These are phyloP conservation scores for Salix viminalis DNA, from an alignment of 345 rosid genomes.

Conservation along the genomic window DNA sequence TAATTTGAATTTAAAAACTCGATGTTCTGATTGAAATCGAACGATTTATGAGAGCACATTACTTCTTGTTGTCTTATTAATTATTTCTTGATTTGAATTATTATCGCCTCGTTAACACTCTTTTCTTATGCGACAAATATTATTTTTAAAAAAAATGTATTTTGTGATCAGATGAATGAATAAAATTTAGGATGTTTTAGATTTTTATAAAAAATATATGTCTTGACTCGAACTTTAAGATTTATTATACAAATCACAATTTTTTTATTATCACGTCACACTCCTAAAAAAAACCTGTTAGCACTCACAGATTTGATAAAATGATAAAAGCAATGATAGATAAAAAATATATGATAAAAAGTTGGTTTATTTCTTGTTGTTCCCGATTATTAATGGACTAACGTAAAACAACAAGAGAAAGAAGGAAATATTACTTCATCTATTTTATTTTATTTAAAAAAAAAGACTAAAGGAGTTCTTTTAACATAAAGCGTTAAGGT, in stretches of 20 bases:
- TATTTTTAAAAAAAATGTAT: too few species aligned
- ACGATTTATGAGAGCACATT: background rate
- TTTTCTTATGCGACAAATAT: too few species aligned
- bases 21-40: background rate
- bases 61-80: background rate
- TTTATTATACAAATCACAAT: accelerated
- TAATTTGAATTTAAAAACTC: background rate
- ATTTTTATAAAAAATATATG: too few species aligned
- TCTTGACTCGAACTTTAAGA: too few species aligned
- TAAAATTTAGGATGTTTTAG: accelerated
- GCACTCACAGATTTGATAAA: background rate
- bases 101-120: background rate
- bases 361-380: background rate
- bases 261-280: too few species aligned
- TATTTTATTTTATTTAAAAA: too few species aligned
- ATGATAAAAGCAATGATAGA: background rate
- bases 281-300: too few species aligned
- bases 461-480: too few species aligned
- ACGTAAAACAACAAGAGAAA: background rate
- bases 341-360: background rate
- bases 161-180: accelerated
- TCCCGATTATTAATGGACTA: background rate
- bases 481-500: background rate
- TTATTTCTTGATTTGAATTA: background rate
- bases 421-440: background rate